A percentile compares a stretch with the other conserved stretches of the same genome.
Evolutionary conservation across 352 stramenopile genomes (phyloP).

Genomic region (Globisporangium spinosum): DNA sequence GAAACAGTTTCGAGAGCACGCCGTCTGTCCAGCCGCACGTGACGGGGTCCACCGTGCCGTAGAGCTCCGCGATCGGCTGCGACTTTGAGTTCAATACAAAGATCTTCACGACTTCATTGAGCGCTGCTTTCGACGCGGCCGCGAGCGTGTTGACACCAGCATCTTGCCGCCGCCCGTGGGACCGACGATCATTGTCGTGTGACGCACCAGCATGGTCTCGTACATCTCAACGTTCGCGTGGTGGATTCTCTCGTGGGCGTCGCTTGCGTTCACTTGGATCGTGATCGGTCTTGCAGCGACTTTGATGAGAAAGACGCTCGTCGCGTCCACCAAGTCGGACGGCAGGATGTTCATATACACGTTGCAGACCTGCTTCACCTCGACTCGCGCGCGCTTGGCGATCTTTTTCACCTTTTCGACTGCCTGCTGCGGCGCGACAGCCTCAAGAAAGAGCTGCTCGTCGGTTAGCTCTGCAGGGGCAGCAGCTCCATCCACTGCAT

Average conservation of each 20-base stretch:
- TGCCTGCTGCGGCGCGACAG: slow-evolving; percentile 23
- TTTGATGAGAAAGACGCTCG: slow-evolving; percentile 82
- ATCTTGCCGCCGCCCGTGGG: slow-evolving; percentile 92
- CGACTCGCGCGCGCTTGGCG: slow-evolving; percentile 44
- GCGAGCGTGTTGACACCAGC: slow-evolving; percentile 89
- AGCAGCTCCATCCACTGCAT: slow-evolving; percentile 1
- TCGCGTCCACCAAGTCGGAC: slow-evolving; percentile 49
- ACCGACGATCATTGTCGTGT: slow-evolving; percentile 96
- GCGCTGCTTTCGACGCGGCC: slow-evolving; percentile 74
- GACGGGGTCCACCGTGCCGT: slow-evolving; percentile 93
- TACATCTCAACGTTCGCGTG: slow-evolving; percentile 90
- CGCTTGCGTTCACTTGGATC: slow-evolving; percentile 27
- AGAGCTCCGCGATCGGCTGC: slow-evolving; percentile 91
- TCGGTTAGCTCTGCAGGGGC: slow-evolving; percentile 39
- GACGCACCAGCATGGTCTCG: slow-evolving; percentile 93
- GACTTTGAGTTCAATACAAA: slow-evolving; percentile 94
- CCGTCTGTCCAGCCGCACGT: slow-evolving; percentile 96
- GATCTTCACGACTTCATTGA: slow-evolving; percentile 91
- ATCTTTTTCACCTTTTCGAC: slow-evolving; percentile 42
- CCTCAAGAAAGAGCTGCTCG: slow-evolving; percentile 70
- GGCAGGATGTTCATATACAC: slow-evolving; percentile 69
- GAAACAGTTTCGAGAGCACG: slow-evolving; percentile 92
- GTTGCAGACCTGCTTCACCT: slow-evolving; percentile 55
- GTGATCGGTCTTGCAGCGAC: slow-evolving; percentile 45
- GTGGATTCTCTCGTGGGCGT: slow-evolving; percentile 45